These are phyloP conservation scores for Ascochyta koolunga DNA, from an alignment of 2,329 filamentous ascomycete genomes.

Conservation along the genomic window DNA sequence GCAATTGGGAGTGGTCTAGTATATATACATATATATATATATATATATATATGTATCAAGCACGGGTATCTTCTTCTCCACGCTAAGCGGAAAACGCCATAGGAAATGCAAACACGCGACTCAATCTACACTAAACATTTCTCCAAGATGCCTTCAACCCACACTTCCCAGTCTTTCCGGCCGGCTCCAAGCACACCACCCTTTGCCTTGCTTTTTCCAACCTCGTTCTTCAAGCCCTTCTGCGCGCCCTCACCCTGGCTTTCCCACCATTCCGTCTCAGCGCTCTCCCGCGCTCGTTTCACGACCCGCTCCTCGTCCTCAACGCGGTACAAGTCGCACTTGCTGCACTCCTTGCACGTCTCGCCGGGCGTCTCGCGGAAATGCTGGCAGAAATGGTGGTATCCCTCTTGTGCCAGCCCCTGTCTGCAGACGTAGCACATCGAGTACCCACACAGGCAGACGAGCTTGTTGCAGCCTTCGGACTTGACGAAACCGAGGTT, in stretches of 20 bases:
- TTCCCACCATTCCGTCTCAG: conserved; percentile 55
- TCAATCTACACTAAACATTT: conserved; percentile 21
- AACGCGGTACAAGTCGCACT: conserved; percentile 57
- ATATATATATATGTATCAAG: too few relatives aligned
- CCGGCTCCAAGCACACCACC: background rate
- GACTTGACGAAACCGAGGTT: conserved; percentile 92
- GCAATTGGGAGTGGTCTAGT: too few relatives aligned
- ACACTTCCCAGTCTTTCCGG: conserved; percentile 26
- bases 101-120: too few relatives aligned
- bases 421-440: conserved; percentile 96
- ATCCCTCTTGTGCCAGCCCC: conserved; percentile 70
- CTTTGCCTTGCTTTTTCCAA: conserved; percentile 23
- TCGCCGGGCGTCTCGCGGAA: conserved; percentile 82
- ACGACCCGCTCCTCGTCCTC: conserved; percentile 56
- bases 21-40: too few relatives aligned
- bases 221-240: conserved; percentile 30
- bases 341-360: conserved; percentile 76
- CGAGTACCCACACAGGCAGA: conserved; percentile 92
- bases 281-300: conserved; percentile 48
- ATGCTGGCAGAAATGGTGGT: conserved; percentile 94
- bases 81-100: too few relatives aligned
- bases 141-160: conserved; percentile 28
- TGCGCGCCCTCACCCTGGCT: conserved; percentile 39
- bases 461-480: conserved; percentile 94
- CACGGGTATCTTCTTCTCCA: too few relatives aligned